A percentile compares a stretch with the other conserved stretches of the same genome.
Evolutionary conservation across 2,329 filamentous ascomycete genomes (phyloP).

Genomic region (Talaromyces verruculosus): DNA sequence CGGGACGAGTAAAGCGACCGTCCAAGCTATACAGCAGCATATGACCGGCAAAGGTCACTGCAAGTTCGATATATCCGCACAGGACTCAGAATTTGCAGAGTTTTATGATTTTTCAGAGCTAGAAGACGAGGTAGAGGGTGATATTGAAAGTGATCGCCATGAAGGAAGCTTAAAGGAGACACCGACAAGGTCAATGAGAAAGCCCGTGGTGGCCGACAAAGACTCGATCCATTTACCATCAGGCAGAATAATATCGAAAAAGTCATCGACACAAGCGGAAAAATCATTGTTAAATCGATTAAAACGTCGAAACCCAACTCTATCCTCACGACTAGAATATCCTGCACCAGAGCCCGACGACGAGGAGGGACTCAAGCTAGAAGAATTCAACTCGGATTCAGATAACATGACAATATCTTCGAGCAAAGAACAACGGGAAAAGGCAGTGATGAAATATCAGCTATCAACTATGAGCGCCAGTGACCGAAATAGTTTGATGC

Average conservation of each 20-base stretch:
- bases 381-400: background rate
- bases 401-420: background rate
- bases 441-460: slow-evolving; percentile 10
- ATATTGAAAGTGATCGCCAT: background rate
- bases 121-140: background rate
- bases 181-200: background rate
- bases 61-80: slow-evolving; percentile 15
- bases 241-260: slow-evolving; percentile 16
- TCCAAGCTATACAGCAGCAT: slow-evolving; percentile 21
- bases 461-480: slow-evolving; percentile 9
- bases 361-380: background rate
- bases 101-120: slow-evolving; percentile 14
- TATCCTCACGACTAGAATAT: slow-evolving; percentile 7
- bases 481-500: slow-evolving; percentile 13
- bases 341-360: background rate
- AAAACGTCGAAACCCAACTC: background rate
- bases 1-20: slow-evolving; percentile 6
- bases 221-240: slow-evolving; percentile 19
- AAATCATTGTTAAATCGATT: slow-evolving; percentile 2
- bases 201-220: background rate
- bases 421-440: slow-evolving; percentile 8
- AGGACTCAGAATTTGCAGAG: slow-evolving; percentile 16
- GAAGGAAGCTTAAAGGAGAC: background rate
- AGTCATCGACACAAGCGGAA: slow-evolving; percentile 12
- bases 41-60: slow-evolving; percentile 20